phyloP scores from a whole-genome alignment of 331 rosid species.

The Acacia concinna region DNA sequence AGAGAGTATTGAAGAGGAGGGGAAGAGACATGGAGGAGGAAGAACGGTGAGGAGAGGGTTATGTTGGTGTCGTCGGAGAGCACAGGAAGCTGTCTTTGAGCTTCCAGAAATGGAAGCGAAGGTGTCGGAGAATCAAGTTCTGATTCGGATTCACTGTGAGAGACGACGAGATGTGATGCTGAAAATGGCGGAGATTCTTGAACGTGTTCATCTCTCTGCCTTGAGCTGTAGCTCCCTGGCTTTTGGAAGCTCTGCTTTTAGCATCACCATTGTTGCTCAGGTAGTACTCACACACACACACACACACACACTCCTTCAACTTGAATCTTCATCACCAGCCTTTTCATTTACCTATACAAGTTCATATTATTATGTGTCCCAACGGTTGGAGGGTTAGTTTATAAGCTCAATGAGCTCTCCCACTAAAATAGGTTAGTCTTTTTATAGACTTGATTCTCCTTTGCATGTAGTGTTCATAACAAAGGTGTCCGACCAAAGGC shows the following conservation, averaged over 20 bases:
- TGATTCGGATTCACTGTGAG: conserved; percentile 33
- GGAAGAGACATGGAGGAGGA: background rate
- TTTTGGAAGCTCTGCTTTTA: conserved; percentile 27
- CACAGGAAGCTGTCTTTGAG: background rate
- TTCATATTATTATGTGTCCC: too few species aligned
- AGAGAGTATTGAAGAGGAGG: conserved; percentile 32
- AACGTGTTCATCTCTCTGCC: conserved; percentile 29
- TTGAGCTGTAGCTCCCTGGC: conserved; percentile 18
- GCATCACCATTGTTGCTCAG: conserved; percentile 29
- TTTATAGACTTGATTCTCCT: too few species aligned
- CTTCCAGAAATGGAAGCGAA: conserved; percentile 59
- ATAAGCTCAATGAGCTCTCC: too few species aligned
- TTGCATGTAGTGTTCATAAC: too few species aligned
- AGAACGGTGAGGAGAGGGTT: background rate
- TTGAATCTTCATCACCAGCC: too few species aligned
- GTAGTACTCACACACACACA: background rate
- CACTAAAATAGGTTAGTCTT: too few species aligned
- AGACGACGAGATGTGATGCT: conserved; percentile 12
- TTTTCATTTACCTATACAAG: too few species aligned
- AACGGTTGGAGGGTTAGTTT: too few species aligned
- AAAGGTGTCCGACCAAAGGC: too few species aligned
- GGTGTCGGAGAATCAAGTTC: conserved; percentile 39
- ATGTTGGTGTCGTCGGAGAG: background rate
- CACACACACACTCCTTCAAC: background rate
- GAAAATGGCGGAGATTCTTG: conserved; percentile 8